Evolutionary conservation across 768 basidiomycete species (phyloP).

Genomic region (Hirschioporus abietinus): DNA sequence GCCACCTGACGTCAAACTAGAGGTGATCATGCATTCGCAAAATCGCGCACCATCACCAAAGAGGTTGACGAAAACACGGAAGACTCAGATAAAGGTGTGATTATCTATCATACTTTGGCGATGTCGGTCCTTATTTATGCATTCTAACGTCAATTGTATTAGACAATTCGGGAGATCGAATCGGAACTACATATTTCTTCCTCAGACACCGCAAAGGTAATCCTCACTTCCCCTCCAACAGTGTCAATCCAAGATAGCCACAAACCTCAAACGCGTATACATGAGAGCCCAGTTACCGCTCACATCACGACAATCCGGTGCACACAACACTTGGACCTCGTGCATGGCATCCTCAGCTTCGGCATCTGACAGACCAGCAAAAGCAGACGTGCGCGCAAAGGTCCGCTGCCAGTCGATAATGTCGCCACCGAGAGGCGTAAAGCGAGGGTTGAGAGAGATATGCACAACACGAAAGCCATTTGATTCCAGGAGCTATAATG

Average conservation of each 20-base stretch:
- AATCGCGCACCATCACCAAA: neutral
- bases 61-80: neutral
- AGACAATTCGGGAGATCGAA: too few relatives aligned
- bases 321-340: slow-evolving; percentile 54
- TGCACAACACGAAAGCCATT: slow-evolving; percentile 53
- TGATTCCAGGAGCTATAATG: slow-evolving; percentile 44
- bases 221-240: too few relatives aligned
- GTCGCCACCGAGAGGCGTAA: slow-evolving; percentile 47
- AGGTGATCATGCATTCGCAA: neutral
- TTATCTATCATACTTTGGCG: neutral
- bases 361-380: slow-evolving; percentile 44
- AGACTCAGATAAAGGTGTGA: neutral
- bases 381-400: slow-evolving; percentile 58
- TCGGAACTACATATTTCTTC: too few relatives aligned
- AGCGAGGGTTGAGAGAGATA: slow-evolving; percentile 50
- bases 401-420: slow-evolving; percentile 63
- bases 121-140: too few relatives aligned
- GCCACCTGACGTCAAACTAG: neutral
- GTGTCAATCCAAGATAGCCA: slow-evolving; percentile 39
- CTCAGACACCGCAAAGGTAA: too few relatives aligned
- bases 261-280: slow-evolving; percentile 67
- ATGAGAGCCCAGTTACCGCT: slow-evolving; percentile 64
- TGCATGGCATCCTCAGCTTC: slow-evolving; percentile 57
- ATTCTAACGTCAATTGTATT: too few relatives aligned
- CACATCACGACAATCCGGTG: slow-evolving; percentile 51